Conservation (phyloP, 805 yeast genomes). For the Kregervanrija delftensis region DNA sequence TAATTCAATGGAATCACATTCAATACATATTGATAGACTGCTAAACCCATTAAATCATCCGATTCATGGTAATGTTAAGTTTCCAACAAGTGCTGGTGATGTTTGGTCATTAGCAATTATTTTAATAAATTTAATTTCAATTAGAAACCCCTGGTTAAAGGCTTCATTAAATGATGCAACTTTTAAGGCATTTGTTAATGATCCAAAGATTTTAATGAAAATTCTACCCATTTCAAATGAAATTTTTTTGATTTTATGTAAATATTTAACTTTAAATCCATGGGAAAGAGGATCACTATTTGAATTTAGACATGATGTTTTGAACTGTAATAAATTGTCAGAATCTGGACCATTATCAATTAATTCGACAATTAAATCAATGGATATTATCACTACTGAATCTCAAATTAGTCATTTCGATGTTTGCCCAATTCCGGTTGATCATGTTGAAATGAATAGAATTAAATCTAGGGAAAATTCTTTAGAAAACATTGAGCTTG, state of each 20-base stretch:
- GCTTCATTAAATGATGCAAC: constrained; percentile 64
- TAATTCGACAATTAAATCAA: constrained; percentile 20
- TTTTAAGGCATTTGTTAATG: constrained; percentile 54
- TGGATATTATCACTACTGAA: constrained; percentile 23
- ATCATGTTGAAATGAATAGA: constrained; percentile 26
- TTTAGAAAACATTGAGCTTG: constrained; percentile 21
- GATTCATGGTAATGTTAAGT: constrained; percentile 28
- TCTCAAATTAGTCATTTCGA: constrained; percentile 18
- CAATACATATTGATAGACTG: constrained; percentile 24
- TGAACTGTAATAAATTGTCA: constrained; percentile 23
- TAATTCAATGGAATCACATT: constrained; percentile 26
- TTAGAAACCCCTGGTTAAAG: constrained; percentile 86
- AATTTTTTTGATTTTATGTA: constrained; percentile 43
- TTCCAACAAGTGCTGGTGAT: constrained; percentile 73
- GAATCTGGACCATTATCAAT: constrained; percentile 29
- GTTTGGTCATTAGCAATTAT: constrained; percentile 85
- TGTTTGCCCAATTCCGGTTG: constrained; percentile 29
- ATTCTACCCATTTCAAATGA: constrained; percentile 71
- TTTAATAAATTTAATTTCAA: constrained; percentile 70
- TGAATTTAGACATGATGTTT: constrained; percentile 33
- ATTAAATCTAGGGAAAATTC: constrained; percentile 24
- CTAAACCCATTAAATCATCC: constrained; percentile 12
- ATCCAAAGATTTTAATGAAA: constrained; percentile 47
- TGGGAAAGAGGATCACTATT: constrained; percentile 38
- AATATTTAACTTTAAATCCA: constrained; percentile 41